phyloP scores from a whole-genome alignment of 495 filamentous ascomycete species.

The Lasiosphaeria ovina region DNA sequence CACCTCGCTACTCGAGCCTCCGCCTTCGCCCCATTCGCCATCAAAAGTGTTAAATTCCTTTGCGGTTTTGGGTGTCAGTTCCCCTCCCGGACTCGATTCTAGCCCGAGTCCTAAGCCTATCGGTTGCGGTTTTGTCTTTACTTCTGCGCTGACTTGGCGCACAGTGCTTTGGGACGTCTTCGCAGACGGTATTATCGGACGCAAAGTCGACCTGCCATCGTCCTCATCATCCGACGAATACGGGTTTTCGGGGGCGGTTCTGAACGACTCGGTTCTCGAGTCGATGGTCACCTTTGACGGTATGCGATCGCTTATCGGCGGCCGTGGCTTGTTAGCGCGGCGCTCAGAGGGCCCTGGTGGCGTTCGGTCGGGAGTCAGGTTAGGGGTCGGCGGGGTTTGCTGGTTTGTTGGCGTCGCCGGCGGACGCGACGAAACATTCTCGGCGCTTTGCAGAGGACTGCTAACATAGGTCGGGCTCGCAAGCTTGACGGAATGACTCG shows the following conservation, averaged over 20 bases:
- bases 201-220: conserved; percentile 44
- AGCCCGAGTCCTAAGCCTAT: conserved; percentile 53
- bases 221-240: conserved; percentile 62
- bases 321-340: conserved; percentile 37
- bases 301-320: conserved; percentile 39
- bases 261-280: conserved; percentile 69
- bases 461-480: conserved; percentile 35
- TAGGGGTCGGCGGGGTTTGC: conserved; percentile 67
- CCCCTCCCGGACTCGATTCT: conserved; percentile 37
- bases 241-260: conserved; percentile 63
- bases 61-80: conserved; percentile 36
- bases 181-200: conserved; percentile 44
- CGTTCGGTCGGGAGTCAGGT: conserved; percentile 69
- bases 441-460: conserved; percentile 33
- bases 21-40: conserved; percentile 42
- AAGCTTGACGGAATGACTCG: conserved; percentile 35
- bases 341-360: conserved; percentile 53
- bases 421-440: conserved; percentile 27
- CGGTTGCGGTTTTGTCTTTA: conserved; percentile 26
- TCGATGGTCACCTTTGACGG: conserved; percentile 48
- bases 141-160: conserved; percentile 36
- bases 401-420: conserved; percentile 60
- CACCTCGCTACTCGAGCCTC: conserved; percentile 34
- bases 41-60: conserved; percentile 47
- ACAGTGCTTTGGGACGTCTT: conserved; percentile 43